These are phyloP conservation scores for Coelastrella sp. DNA, from an alignment of 139 green algal genomes.

Conservation along the genomic window DNA sequence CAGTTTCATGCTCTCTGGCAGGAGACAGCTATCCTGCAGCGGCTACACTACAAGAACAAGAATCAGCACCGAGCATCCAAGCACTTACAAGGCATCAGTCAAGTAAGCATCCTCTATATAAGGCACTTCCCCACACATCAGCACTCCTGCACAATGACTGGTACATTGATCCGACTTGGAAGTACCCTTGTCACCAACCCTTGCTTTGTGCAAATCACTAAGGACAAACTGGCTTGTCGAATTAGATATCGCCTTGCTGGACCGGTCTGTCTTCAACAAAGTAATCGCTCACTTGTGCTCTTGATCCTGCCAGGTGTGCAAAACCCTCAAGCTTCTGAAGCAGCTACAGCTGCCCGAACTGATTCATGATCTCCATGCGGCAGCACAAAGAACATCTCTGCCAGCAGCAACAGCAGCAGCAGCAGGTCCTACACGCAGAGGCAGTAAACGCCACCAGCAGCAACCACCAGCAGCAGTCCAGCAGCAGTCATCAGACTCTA, in stretches of 20 bases:
- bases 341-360: conserved; percentile 41
- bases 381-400: conserved; percentile 38
- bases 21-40: conserved; percentile 67
- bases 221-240: too few species aligned
- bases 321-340: neutral
- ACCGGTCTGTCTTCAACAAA: too few species aligned
- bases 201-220: neutral
- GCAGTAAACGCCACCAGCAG: conserved; percentile 3
- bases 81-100: conserved; percentile 56
- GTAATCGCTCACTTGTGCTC: too few species aligned
- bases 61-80: conserved; percentile 69
- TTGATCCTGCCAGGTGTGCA: conserved; percentile 12
- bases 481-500: neutral
- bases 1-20: conserved; percentile 53
- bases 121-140: too few species aligned
- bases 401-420: conserved; percentile 22
- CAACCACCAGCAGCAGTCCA: neutral
- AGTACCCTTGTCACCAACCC: neutral
- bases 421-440: neutral
- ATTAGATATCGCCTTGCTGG: too few species aligned
- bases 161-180: too few species aligned
- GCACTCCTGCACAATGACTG: too few species aligned
- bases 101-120: too few species aligned
- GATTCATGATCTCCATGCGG: conserved; percentile 4
- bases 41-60: conserved; percentile 79